Base-by-base conservation (phyloP, 331 rosid species). In the Erythrophleum ivorense region DNA sequence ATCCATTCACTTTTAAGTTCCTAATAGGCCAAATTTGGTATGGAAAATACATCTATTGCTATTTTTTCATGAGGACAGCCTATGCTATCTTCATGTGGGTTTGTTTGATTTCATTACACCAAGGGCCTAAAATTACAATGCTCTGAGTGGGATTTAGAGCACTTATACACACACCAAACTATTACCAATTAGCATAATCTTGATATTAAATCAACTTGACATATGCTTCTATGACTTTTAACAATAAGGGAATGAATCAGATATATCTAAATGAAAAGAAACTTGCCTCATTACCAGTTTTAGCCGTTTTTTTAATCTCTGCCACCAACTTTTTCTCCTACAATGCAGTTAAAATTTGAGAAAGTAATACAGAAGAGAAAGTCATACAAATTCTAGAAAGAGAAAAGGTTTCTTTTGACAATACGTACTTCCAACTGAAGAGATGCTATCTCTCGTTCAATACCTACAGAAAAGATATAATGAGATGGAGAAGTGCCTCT, bases 261-360 rank as follows among this genome's bases (percentile, higher is more conserved):
- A 49, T 29, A 21, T 46, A 54, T 4, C 72, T 21, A 73, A 55
- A 65, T 53, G 50, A 73, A 58, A 82, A 75, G 10, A 49, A 73
- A 78, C 82, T 82, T 84, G 76, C 98, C 92, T 94, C 98, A 78
- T 94, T 94, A 75, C 98, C 97, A 1, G 94, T 94, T 89, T 94
- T 94, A 34, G 98, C 98, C 15, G 79, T 70, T 77, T 90, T 86
- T 86, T 94, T 94, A 75, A 92, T 94, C 84, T 94, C 98, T 15
- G 98, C 98, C 76, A 94, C 97, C 82, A 94, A 84, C 71, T 90
- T 94, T 80, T 79, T 94, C 86, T 94, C 98, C 98, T 94, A 78
- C 46, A 78, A 85, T 49, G 62, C n/a, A 78, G 41, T 64, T 77
- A 69, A 63, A 78, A 60, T 74, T 73, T 78, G 57, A 69, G 55